Conservation (phyloP, 177 flowering plant genomes). For the Vitis hybrid region DNA sequence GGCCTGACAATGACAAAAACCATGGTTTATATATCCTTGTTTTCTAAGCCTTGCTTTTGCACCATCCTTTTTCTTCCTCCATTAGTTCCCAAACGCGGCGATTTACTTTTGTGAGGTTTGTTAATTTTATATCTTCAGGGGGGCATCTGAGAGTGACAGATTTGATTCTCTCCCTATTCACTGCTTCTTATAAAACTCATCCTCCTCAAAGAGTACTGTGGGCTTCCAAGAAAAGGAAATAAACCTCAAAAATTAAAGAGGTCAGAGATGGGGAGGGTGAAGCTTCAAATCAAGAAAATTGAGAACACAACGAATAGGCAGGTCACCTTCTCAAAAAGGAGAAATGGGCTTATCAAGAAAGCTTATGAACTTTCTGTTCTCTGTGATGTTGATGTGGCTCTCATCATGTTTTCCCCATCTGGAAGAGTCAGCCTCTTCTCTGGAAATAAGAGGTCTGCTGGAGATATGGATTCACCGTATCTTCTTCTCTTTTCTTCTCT, state of each 20-base stretch:
- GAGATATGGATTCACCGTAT: not conserved
- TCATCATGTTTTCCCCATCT: constrained; percentile 60
- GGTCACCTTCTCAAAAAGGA: constrained; percentile 58
- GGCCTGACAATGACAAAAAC: constrained; percentile 29
- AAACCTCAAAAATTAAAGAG: not conserved
- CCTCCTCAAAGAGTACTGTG: not conserved
- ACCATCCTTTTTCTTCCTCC: not conserved
- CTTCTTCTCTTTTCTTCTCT: not conserved
- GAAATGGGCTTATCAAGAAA: constrained; percentile 63
- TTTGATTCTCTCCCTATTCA: not conserved
- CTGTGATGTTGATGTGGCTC: constrained; percentile 58
- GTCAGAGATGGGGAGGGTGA: constrained; percentile 47
- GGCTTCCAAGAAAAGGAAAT: not conserved
- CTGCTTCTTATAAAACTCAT: not conserved
- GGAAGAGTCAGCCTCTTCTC: constrained; percentile 48
- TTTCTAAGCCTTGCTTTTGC: not conserved
- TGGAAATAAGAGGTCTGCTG: constrained; percentile 39
- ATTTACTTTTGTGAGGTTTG: not conserved
- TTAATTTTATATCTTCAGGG: not conserved
- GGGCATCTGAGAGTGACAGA: not conserved
- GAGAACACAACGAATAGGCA: constrained; percentile 56
- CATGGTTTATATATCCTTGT: constrained; percentile 1
- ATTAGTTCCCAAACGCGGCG: not conserved
- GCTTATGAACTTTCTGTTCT: constrained; percentile 61
- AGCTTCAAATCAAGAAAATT: constrained; percentile 52